phyloP scores from a whole-genome alignment of 208 protist species.

The Leptomonas seymouri region DNA sequence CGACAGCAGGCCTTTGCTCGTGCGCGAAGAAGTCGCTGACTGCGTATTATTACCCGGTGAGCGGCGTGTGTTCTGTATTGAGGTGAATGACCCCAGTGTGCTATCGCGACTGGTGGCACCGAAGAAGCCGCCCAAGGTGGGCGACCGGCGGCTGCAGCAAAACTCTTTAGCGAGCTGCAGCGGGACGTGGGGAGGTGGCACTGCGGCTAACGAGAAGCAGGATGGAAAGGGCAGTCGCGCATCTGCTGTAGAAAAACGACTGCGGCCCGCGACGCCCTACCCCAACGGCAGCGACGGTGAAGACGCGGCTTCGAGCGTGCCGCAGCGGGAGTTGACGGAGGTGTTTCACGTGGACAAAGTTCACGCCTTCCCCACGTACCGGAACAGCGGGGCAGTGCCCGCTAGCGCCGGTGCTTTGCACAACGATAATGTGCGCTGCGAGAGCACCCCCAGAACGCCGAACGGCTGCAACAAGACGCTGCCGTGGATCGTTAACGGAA shows the following conservation, averaged over 20 bases:
- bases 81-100: slow-evolving; percentile 29
- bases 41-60: slow-evolving; percentile 59
- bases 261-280: neutral
- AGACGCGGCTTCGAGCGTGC: neutral
- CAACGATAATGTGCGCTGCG: too few relatives aligned
- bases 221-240: neutral
- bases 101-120: slow-evolving; percentile 17
- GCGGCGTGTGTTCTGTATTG: slow-evolving; percentile 29
- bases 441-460: too few relatives aligned
- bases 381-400: neutral
- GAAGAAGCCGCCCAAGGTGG: neutral
- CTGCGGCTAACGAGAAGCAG: too few relatives aligned
- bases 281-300: slow-evolving; percentile 1
- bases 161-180: neutral
- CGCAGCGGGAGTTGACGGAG: neutral
- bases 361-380: neutral
- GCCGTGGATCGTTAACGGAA: too few relatives aligned
- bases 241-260: neutral
- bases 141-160: neutral
- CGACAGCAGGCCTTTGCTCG: slow-evolving; percentile 27
- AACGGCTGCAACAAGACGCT: too few relatives aligned
- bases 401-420: too few relatives aligned
- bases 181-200: neutral
- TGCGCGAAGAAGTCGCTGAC: slow-evolving; percentile 46
- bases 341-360: slow-evolving; percentile 1